phyloP scores from a whole-genome alignment of 805 yeast species.

The Cyberlindnera suaveolens region DNA sequence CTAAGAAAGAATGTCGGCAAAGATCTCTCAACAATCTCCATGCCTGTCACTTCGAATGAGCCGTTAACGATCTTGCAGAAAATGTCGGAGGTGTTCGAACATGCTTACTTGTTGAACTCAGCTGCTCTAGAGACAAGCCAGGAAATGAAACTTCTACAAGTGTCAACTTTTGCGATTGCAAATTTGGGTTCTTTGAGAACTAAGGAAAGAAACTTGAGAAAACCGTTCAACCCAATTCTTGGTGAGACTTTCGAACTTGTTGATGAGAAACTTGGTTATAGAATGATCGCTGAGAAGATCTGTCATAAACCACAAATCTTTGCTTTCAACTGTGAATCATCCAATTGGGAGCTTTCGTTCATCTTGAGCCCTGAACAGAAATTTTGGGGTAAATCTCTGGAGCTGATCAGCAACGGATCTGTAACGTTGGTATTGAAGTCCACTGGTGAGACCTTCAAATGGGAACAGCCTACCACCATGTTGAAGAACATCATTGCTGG shows the following conservation, averaged over 20 bases:
- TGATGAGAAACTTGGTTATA: constrained; percentile 71
- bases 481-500: constrained; percentile 89
- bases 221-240: constrained; percentile 90
- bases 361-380: constrained; percentile 75
- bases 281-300: constrained; percentile 81
- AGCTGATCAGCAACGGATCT: constrained; percentile 69
- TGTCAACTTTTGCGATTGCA: constrained; percentile 81
- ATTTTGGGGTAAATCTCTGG: constrained; percentile 93
- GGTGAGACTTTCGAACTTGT: constrained; percentile 93
- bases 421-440: constrained; percentile 48
- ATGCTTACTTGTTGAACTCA: constrained; percentile 56
- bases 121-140: constrained; percentile 43
- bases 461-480: constrained; percentile 78
- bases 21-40: constrained; percentile 75
- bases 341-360: constrained; percentile 62
- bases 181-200: constrained; percentile 63
- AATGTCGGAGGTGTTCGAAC: constrained; percentile 76
- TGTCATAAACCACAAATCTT: constrained; percentile 81
- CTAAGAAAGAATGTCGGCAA: constrained; percentile 89
- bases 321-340: constrained; percentile 72
- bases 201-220: constrained; percentile 71
- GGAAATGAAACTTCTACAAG: constrained; percentile 53
- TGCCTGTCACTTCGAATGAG: constrained; percentile 94
- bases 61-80: constrained; percentile 81
- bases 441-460: constrained; percentile 65